Conservation (phyloP, 306 rosid species). For the Senna siamea region DNA sequence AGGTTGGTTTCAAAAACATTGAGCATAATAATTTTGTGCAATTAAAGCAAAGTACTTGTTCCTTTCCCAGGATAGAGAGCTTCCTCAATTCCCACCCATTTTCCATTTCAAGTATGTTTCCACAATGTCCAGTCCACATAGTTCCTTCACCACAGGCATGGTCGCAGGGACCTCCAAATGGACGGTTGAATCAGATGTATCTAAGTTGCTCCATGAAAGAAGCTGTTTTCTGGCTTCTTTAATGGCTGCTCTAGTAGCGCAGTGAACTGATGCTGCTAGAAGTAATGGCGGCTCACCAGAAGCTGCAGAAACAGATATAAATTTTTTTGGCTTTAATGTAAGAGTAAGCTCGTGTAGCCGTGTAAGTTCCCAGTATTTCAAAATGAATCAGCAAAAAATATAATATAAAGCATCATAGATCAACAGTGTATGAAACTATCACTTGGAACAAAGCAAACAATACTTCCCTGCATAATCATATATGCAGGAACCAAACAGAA, state of each 20-base stretch:
- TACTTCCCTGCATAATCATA: too few species aligned
- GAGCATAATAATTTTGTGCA: background rate
- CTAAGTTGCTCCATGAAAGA: constrained; percentile 60
- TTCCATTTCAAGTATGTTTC: constrained; percentile 79
- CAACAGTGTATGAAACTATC: too few species aligned
- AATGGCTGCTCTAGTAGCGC: constrained; percentile 87
- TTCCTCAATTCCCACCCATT: constrained; percentile 39
- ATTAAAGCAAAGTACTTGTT: background rate
- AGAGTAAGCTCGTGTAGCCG: too few species aligned
- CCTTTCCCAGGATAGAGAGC: constrained; percentile 6
- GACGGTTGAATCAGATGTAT: constrained; percentile 46
- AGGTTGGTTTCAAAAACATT: too few species aligned
- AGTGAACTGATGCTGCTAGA: constrained; percentile 82
- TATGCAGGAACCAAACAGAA: too few species aligned
- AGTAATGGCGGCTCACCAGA: constrained; percentile 94
- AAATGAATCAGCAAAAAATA: too few species aligned
- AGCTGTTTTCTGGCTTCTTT: constrained; percentile 79
- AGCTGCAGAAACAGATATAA: constrained; percentile 57
- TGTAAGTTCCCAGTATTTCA: too few species aligned
- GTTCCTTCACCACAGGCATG: constrained; percentile 84
- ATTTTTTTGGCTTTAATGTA: background rate
- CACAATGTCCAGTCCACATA: constrained; percentile 72
- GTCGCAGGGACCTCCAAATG: constrained; percentile 84
- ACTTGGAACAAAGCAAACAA: too few species aligned
- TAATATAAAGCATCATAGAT: too few species aligned